Evolutionary conservation across 169 alveolate genomes (phyloP).

Genomic region (Plasmodium falciparum): DNA sequence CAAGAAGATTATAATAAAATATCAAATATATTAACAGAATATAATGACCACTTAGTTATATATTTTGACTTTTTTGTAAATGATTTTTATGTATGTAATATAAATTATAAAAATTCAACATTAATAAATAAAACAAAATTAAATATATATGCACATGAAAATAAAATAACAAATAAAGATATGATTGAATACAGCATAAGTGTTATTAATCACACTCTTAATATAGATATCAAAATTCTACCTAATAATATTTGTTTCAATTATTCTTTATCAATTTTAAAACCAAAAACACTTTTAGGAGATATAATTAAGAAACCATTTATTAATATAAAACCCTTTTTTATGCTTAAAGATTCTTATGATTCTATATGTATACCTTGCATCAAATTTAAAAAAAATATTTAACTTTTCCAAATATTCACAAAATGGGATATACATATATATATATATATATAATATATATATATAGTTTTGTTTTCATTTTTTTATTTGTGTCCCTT

Average conservation of each 20-base stretch:
- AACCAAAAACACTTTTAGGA: conserved; percentile 45
- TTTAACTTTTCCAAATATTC: not conserved
- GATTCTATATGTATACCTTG: conserved; percentile 61
- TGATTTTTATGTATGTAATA: conserved; percentile 67
- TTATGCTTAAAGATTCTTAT: conserved; percentile 50
- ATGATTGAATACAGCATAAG: conserved; percentile 30
- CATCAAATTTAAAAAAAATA: conserved; percentile 25
- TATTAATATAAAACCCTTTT: conserved; percentile 60
- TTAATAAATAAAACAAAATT: conserved; percentile 60
- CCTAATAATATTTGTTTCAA: conserved; percentile 39
- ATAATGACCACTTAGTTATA: conserved; percentile 24
- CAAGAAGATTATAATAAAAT: conserved; percentile 42
- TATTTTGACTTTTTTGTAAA: conserved; percentile 73
- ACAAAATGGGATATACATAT: not conserved
- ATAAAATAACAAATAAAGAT: conserved; percentile 45
- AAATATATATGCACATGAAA: conserved; percentile 68
- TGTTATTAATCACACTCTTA: conserved; percentile 41
- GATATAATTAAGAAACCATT: conserved; percentile 63
- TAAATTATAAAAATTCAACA: conserved; percentile 23
- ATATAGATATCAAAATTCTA: conserved; percentile 36
- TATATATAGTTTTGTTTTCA: not conserved
- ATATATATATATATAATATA: conserved; percentile 8
- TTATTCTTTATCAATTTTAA: conserved; percentile 35
- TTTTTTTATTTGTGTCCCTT: conserved; percentile 5
- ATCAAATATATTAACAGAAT: conserved; percentile 12